Evolutionary conservation across 1,139 yeast genomes (phyloP).

Genomic region (Eremothecium sinecaudum): DNA sequence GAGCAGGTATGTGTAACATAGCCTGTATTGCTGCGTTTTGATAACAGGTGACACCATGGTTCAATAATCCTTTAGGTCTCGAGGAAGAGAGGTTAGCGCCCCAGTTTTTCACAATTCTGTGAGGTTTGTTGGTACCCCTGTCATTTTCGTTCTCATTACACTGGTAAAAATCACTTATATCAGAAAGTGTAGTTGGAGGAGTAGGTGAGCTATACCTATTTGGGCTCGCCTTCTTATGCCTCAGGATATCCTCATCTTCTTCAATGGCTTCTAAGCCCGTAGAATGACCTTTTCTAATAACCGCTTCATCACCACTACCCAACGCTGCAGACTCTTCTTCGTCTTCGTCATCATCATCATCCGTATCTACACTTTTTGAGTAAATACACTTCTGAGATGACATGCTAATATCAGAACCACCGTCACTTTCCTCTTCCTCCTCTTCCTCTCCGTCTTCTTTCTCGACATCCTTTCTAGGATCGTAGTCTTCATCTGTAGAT

Average conservation of each 20-base stretch:
- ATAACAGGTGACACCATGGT: conserved; percentile 93
- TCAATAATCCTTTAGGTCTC: conserved; percentile 69
- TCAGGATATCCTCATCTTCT: conserved; percentile 22
- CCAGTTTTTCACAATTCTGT: conserved; percentile 55
- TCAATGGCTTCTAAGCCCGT: conserved; percentile 18
- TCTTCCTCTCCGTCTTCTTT: conserved; percentile 6
- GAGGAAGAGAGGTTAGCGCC: conserved; percentile 35
- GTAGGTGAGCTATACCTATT: conserved; percentile 25
- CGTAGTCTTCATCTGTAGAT: conserved; percentile 12
- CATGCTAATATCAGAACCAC: neutral
- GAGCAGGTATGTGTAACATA: conserved; percentile 80
- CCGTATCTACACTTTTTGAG: conserved; percentile 5
- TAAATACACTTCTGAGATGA: neutral
- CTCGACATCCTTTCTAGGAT: conserved; percentile 11
- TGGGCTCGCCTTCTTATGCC: conserved; percentile 26
- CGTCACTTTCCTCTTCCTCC: conserved; percentile 11
- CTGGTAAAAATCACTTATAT: conserved; percentile 39
- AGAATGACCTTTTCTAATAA: too few species aligned
- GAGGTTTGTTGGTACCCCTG: conserved; percentile 50
- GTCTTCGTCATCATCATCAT: conserved; percentile 8
- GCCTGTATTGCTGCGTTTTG: conserved; percentile 94
- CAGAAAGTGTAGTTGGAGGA: conserved; percentile 42
- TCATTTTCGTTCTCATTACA: conserved; percentile 45
- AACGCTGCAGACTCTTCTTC: conserved; percentile 5
- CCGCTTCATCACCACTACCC: neutral